Base-by-base conservation (phyloP, 164 flowering plant species). In the Warburgia ugandensis region DNA sequence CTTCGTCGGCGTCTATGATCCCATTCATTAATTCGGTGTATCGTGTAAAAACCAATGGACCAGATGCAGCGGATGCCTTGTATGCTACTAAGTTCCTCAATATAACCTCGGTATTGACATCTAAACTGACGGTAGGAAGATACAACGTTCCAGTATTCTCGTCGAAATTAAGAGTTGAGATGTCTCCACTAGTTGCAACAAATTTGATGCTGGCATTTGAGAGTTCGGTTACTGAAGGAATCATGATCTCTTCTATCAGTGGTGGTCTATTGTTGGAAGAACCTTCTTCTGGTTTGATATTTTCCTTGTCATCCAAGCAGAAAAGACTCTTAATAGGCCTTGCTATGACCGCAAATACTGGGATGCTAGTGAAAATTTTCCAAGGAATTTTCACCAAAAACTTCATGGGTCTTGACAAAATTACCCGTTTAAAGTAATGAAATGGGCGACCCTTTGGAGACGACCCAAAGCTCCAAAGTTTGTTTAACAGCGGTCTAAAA, bases 241-340 rank as follows among this genome's bases (percentile, higher is more conserved):
- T 50, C 13, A 6, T 40, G 30, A 58, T 30, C 41, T 59, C 63
- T 22, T 60, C 63, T 14, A 51, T 13, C 29, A 52, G 29, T 27
- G 63, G 57, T 12, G 57, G 45, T 16, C 33, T 45, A 20, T 45
- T 45, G n/a, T 45, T 27, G 1, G 84, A 80, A 79, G 78, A 76
- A 74, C 84, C 86, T 76, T 47, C 65, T 54, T 36, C 90, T 83
- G 55, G 80, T 83, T 3, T 76, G 80, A 3, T 31, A 25, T 13
- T 9, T 5, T 22, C 31, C 8, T 3, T 27, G n/a, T 45, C n/a
- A 11, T 27, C 27, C 5, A 7, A n/a, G 42, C n/a, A 36, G 42
- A 23, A 14, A 4, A 50, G 39, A 19, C 32, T 27, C 27, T 58
- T 49, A 2, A 49, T 6, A 14, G 55, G 62, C 17, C 29, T 29